Evolutionary conservation across 768 basidiomycete species (phyloP), one percentile per base, ranked within the genome.

Genomic region (Calocera cornea): DNA sequence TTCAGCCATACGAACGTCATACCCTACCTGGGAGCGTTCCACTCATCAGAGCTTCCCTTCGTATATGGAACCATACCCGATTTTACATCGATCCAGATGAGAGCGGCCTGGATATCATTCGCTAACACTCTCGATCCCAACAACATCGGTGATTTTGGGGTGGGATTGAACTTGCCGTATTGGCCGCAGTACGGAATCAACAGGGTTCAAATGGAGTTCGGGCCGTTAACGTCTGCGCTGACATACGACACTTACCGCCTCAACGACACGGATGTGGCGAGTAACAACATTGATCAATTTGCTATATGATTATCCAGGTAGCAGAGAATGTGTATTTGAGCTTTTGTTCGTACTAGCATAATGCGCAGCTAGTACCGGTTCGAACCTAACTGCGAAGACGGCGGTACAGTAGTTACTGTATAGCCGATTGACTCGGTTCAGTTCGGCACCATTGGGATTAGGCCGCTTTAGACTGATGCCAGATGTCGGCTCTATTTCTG

Each of bases 101-200:
- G 76, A 19, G 79, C 81, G 34, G 81, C 80, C 50, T 81, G 80
- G 81, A 71, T 82, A 22, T 81, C 81, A 0, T 82, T 82, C 65
- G 79, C 79, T 0, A 79, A 77, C 1, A 79, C 77, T 29, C 71
- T 81, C 29, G 75, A 78, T 34, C 80, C 81, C n/a, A 81, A 81
- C 65, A 80, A 82, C 24, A 27, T 50, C 24, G 49, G 49, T n/a
- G 49, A 14, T 7, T 50, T 50, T 27, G 49, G 49, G 49, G 22
- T 50, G 10, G 49, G 49, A 10, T 8, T 50, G 12, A n/a, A 27
- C 22, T 10, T 50, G 14, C 49, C 49, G 49, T 50, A 50, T 27
- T 50, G 49, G 49, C 49, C 49, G 14, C 49, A 50, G 24, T 50
- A 50, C 24, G 49, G 49, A 8, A 50, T n/a, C 14, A n/a, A 50